Base-by-base conservation (phyloP, 441 rosid species). In the Pelargonium australe region DNA sequence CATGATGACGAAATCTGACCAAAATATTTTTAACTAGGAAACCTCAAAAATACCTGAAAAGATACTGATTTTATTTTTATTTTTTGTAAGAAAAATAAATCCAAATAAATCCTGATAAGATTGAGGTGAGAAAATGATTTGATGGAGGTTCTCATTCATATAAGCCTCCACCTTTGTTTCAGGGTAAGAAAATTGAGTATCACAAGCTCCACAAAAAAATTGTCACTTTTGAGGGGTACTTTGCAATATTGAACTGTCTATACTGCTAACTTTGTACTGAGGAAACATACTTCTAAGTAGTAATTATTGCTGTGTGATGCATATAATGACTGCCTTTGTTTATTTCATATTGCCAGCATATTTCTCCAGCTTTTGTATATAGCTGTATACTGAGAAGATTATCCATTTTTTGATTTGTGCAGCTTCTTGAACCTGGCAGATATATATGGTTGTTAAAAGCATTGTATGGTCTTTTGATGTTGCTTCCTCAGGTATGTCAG, bases 391-490 rank as follows among this genome's bases (percentile, higher is more conserved):
- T 2, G 10, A 64, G 62, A 55, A n/a, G 9, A 63, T 75, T 43
- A 78, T 41, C 66, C 44, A 63, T 67, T 67, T 77, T 65, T 1
- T 16, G 28, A 19, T 49, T 69, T 28, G 71, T 80, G 79, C 85
- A 95, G 98, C 93, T 95, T 74, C 95, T 92, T 80, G 99, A 95
- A 79, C 97, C 97, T 23, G 92, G 92, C 80, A 95, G 91, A 79
- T 88, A 84, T 79, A 84, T 76, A 44, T 92, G 94, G 90, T 86
- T 95, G 77, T 78, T 95, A 68, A 92, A 95, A 82, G 91, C 92
- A 64, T 82, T 95, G 75, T 86, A 95, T 77, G 99, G 99, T 78
- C 98, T 95, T 71, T 82, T 92, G 57, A 95, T 95, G 98, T 78
- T 95, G 77, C 99, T 95, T 80, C 99, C 99, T 45, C 99, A 95